These are phyloP conservation scores for Phytophthora podocarpi DNA, from an alignment of 352 stramenopile genomes.

Conservation along the genomic window DNA sequence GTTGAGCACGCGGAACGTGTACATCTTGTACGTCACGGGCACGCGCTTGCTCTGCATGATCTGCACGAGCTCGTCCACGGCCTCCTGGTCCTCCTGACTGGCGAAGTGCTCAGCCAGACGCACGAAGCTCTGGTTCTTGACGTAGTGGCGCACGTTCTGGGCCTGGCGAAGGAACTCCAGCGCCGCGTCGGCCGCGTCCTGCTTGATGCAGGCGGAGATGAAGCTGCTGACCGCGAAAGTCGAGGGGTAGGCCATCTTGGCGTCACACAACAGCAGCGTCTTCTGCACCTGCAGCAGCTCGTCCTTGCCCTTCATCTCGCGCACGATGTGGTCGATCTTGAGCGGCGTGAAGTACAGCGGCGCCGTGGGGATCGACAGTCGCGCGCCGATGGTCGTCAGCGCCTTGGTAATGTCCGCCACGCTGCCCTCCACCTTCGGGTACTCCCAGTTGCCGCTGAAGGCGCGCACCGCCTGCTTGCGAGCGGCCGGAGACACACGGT, in stretches of 20 bases:
- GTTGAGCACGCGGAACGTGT: conserved; percentile 73
- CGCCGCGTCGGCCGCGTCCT: conserved; percentile 57
- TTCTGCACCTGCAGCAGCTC: conserved; percentile 74
- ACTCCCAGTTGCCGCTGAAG: conserved; percentile 86
- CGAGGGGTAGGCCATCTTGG: conserved; percentile 79
- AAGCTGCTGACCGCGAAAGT: conserved; percentile 68
- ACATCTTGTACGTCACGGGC: conserved; percentile 69
- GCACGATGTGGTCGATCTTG: conserved; percentile 87
- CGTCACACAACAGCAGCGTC: conserved; percentile 76
- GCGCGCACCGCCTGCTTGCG: conserved; percentile 38
- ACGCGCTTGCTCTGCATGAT: conserved; percentile 60
- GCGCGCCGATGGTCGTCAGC: conserved; percentile 72
- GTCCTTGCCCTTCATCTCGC: conserved; percentile 78
- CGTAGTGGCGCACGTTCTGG: conserved; percentile 76
- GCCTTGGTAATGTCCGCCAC: conserved; percentile 72
- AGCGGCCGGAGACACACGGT: conserved; percentile 16
- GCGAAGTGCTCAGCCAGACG: conserved; percentile 74
- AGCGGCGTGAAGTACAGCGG: conserved; percentile 79
- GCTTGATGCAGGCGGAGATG: conserved; percentile 68
- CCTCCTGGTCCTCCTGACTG: conserved; percentile 52
- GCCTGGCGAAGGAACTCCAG: conserved; percentile 73
- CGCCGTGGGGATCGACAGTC: conserved; percentile 78
- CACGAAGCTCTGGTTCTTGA: conserved; percentile 81
- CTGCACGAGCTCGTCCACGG: conserved; percentile 62
- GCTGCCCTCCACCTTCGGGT: conserved; percentile 78